Percentiles rank a stretch among this genome's conserved stretches.
Conservation (phyloP, 2,329 filamentous ascomycete genomes). For the Aspergillus quadrilineatus region DNA sequence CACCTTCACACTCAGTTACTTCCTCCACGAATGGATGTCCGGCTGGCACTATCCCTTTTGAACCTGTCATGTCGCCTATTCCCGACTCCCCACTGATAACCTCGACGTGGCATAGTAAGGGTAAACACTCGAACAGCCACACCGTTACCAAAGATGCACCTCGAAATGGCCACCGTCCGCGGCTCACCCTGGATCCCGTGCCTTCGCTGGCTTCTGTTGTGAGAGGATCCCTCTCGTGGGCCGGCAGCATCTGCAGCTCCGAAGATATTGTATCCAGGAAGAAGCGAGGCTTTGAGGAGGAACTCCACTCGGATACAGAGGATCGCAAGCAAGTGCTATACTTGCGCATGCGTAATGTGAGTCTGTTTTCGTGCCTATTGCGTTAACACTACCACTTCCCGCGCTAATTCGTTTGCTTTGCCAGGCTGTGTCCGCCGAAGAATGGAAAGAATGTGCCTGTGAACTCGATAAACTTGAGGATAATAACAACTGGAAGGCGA, state of each 20-base stretch:
- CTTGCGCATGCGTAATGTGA: constrained; percentile 64
- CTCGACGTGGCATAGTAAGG: constrained; percentile 28
- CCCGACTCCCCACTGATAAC: constrained; percentile 32
- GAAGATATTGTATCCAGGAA: constrained; percentile 55
- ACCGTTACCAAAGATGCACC: constrained; percentile 1
- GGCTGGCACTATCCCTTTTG: constrained; percentile 12
- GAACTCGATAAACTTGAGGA: constrained; percentile 78
- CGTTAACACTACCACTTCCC: constrained; percentile 4
- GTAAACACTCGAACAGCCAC: constrained; percentile 17
- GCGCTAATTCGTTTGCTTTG: neutral
- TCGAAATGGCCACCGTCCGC: constrained; percentile 15
- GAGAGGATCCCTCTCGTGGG: constrained; percentile 35
- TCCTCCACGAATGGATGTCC: constrained; percentile 26
- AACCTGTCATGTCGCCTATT: constrained; percentile 33
- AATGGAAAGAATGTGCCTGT: constrained; percentile 74
- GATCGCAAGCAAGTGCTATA: constrained; percentile 64
- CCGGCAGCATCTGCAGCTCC: constrained; percentile 36
- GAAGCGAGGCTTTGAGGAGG: constrained; percentile 44
- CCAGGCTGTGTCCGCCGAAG: constrained; percentile 65
- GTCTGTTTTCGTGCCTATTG: constrained; percentile 26
- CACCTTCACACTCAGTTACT: neutral
- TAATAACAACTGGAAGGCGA: constrained; percentile 77
- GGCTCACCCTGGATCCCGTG: constrained; percentile 31
- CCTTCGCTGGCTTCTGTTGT: constrained; percentile 37
- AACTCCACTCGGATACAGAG: constrained; percentile 50